Evolutionary conservation across 768 basidiomycete genomes (phyloP), one percentile per base, ranked within the genome.

Genomic region (Crassisporium funariophilum): DNA sequence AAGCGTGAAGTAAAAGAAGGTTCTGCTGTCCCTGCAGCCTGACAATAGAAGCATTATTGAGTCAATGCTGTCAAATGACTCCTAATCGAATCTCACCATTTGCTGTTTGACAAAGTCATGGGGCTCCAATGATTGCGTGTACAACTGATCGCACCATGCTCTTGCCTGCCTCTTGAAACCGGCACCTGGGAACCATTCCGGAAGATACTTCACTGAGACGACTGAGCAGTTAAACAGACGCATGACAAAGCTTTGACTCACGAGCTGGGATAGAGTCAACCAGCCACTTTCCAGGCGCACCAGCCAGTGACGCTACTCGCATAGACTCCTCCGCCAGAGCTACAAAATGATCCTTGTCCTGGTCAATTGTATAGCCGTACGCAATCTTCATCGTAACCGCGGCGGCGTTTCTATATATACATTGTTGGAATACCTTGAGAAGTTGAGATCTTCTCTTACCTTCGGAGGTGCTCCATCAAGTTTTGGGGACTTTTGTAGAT

Each of bases 31-130:
- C 72, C 69, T 0, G 58, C 49, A 10, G 54, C 67, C 74, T 77
- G 41, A 17, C 19, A 11, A 13, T 17, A 44, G 29, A 13, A 2
- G n/a, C n/a, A n/a, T n/a, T n/a, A 15, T 15, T n/a, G n/a, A 13
- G 24, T 19, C 5, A 4, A 19, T 17, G 10, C 11, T 27, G 35
- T 17, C 35, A 34, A 22, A 46, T 41, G 5, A 50, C 35, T 12
- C 52, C n/a, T 25, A 9, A 40, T 35, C 25, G 37, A 40, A 5
- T 40, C 58, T 35, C 46, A 73, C 71, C 60, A 81, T 72, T 47
- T 74, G 70, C 35, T 67, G 44, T 49, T 77, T 76, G 20, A 76
- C 75, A 70, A 70, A 76, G 29, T 65, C 44, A 50, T 73, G 71
- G 3, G 73, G 71, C 17, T 68, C 63, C 17, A 65, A 64, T 20